phyloP scores from a whole-genome alignment of 2,329 filamentous ascomycete species.

The Colletotrichum cordylinicola region DNA sequence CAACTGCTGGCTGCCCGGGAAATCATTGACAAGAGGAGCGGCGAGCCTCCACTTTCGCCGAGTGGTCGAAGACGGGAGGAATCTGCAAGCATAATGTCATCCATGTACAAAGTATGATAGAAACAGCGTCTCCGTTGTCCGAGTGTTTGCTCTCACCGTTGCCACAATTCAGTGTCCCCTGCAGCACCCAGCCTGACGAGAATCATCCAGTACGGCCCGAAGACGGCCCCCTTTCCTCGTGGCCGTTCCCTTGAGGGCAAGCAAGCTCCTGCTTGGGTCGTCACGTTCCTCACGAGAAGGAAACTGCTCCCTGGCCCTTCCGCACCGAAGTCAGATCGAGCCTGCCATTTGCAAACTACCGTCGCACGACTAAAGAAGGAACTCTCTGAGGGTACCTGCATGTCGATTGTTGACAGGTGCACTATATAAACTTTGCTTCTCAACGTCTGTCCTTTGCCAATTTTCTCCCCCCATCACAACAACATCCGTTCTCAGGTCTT shows the following conservation, averaged over 20 bases:
- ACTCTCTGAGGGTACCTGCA: background rate
- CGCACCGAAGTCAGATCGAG: background rate
- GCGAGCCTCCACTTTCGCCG: background rate
- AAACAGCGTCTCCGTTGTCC: background rate
- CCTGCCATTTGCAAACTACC: background rate
- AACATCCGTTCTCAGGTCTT: background rate
- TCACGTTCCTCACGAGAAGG: background rate
- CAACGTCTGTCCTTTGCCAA: background rate
- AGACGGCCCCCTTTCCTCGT: background rate
- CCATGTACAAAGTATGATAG: background rate
- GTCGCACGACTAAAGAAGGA: background rate
- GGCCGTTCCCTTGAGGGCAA: background rate
- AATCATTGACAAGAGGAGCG: background rate
- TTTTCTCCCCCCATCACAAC: background rate
- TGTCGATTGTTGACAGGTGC: background rate
- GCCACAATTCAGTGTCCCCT: background rate
- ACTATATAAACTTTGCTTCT: background rate
- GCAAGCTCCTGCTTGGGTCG: background rate
- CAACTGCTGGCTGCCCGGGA: background rate
- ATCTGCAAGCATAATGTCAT: background rate
- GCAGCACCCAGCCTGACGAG: accelerated
- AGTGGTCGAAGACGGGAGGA: background rate
- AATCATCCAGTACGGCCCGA: background rate
- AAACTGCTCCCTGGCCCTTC: background rate
- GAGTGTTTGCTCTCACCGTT: background rate